Percentiles rank a stretch among this genome's conserved stretches.
Evolutionary conservation across 371 early-diverging fungal genomes (phyloP).

Genomic region (Synchytrium microbalum): DNA sequence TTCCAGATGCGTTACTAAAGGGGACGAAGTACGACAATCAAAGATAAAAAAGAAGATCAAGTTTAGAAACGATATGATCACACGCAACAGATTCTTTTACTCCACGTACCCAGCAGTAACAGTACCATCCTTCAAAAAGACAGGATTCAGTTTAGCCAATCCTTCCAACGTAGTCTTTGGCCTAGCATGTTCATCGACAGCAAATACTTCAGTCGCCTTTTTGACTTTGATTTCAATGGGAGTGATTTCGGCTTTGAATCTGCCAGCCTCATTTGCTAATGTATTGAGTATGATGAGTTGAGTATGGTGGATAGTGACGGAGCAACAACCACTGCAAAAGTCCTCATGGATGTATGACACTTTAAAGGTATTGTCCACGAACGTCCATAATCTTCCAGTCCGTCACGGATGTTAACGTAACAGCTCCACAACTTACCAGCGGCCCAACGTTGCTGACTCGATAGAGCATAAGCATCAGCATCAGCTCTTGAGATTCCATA

Average conservation of each 20-base stretch:
- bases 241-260: constrained; percentile 73
- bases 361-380: no score
- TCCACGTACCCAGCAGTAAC: constrained; percentile 74
- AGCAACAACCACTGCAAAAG: neutral
- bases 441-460: constrained; percentile 78
- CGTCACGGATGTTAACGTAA: neutral
- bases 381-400: neutral
- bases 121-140: constrained; percentile 85
- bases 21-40: neutral
- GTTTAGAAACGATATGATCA: neutral
- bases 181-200: constrained; percentile 87
- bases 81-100: neutral
- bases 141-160: constrained; percentile 72
- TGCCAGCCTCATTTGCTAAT: constrained; percentile 58
- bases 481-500: constrained; percentile 73
- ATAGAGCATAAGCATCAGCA: constrained; percentile 81
- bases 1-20: constrained; percentile 79
- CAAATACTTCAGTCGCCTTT: constrained; percentile 54
- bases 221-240: constrained; percentile 79
- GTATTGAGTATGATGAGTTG: neutral
- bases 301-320: neutral
- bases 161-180: constrained; percentile 70
- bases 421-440: constrained; percentile 46
- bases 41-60: neutral
- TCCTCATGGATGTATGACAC: no score